A percentile compares a stretch with the other conserved stretches of the same genome.
phyloP scores from a whole-genome alignment of 805 yeast species.

The Maudiozyma pseudohumilis region DNA sequence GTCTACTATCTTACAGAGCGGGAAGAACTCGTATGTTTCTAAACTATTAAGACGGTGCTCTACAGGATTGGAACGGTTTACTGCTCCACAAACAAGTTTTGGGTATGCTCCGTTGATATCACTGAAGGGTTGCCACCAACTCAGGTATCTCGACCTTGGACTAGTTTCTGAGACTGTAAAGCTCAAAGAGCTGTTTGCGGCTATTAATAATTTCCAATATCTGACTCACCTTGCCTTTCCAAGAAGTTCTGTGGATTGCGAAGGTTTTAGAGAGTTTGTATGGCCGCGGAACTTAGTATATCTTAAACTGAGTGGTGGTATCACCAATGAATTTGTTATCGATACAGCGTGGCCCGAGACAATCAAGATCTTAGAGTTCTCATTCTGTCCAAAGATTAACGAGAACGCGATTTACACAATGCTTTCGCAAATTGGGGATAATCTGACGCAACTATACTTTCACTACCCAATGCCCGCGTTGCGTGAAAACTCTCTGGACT shows the following conservation, averaged over 20 bases:
- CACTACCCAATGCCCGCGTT: conserved; percentile 86
- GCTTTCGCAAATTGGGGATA: conserved; percentile 54
- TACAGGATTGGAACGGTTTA: conserved; percentile 49
- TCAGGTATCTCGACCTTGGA: conserved; percentile 64
- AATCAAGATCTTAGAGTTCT: conserved; percentile 61
- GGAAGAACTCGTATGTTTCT: conserved; percentile 85
- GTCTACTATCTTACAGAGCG: conserved; percentile 74
- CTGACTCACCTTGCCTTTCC: conserved; percentile 80
- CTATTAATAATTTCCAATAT: conserved; percentile 51
- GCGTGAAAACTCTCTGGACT: conserved; percentile 59
- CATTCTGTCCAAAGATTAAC: conserved; percentile 76
- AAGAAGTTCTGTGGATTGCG: conserved; percentile 70
- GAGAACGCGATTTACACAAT: conserved; percentile 56
- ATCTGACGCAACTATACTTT: conserved; percentile 52
- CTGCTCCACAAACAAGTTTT: conserved; percentile 92
- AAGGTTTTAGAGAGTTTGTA: conserved; percentile 31
- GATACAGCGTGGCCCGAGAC: conserved; percentile 64
- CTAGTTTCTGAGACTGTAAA: conserved; percentile 87
- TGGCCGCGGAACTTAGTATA: conserved; percentile 80
- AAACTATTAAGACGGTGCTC: conserved; percentile 72
- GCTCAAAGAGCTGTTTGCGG: conserved; percentile 63
- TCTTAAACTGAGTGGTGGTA: conserved; percentile 79
- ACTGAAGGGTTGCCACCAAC: conserved; percentile 54
- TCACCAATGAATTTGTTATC: conserved; percentile 67
- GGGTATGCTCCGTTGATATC: conserved; percentile 86